Conservation (phyloP, 495 filamentous ascomycete genomes). For the Cercophora newfieldiana region DNA sequence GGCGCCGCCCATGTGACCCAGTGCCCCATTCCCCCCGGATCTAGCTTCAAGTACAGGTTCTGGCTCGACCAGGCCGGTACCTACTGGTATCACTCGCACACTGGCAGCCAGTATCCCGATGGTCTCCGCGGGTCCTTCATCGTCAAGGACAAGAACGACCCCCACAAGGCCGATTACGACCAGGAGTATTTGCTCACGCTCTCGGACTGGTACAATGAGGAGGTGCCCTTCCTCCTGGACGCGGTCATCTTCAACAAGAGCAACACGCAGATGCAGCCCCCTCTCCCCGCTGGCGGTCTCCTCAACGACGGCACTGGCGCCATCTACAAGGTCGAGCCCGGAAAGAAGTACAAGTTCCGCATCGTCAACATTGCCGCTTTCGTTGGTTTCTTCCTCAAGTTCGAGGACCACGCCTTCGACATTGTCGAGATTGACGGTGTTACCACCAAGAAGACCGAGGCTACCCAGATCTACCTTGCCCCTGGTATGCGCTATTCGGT, state of each 20-base stretch:
- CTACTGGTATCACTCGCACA: constrained; percentile 84
- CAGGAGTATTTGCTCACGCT: constrained; percentile 65
- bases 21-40: constrained; percentile 51
- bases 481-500: constrained; percentile 63
- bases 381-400: constrained; percentile 56
- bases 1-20: constrained; percentile 50
- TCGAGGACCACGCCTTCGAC: constrained; percentile 61
- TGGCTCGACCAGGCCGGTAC: constrained; percentile 37
- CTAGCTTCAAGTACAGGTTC: constrained; percentile 46
- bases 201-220: constrained; percentile 66
- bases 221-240: constrained; percentile 59
- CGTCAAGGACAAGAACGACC: constrained; percentile 64
- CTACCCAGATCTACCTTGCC: constrained; percentile 53
- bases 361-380: constrained; percentile 67
- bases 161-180: constrained; percentile 63
- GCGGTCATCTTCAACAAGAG: neutral
- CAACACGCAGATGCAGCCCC: constrained; percentile 20
- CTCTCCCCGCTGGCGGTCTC: constrained; percentile 53
- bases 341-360: constrained; percentile 70
- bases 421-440: constrained; percentile 56
- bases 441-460: constrained; percentile 49
- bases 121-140: constrained; percentile 72
- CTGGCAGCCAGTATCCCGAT: constrained; percentile 69
- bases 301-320: constrained; percentile 64
- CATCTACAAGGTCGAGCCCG: constrained; percentile 50